A percentile compares a stretch with the other conserved stretches of the same genome.
These are phyloP conservation scores for Angomonas deanei DNA, from an alignment of 208 protist genomes.

Conservation along the genomic window DNA sequence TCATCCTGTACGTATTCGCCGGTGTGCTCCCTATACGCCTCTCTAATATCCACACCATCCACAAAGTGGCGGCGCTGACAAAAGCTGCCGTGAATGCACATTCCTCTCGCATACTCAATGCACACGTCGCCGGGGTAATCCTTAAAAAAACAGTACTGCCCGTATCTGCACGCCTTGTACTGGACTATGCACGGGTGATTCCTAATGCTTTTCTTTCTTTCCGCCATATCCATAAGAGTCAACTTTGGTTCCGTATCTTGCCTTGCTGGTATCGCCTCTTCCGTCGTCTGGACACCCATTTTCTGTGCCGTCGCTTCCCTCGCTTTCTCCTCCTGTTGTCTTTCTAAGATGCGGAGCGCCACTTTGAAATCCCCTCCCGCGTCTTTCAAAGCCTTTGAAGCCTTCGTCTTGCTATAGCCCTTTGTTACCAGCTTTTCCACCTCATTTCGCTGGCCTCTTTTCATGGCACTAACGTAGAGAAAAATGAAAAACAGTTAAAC, in stretches of 20 bases:
- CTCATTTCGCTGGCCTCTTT: no score
- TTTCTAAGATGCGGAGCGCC: constrained; percentile 41
- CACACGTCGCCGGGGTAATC: constrained; percentile 67
- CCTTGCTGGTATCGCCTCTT: no score
- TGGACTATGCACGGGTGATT: constrained; percentile 75
- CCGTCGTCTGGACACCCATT: no score
- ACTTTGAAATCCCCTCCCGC: constrained; percentile 41
- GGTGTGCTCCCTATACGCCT: constrained; percentile 1
- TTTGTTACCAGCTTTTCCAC: constrained; percentile 29
- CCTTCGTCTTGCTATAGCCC: constrained; percentile 60
- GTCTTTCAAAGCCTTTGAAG: constrained; percentile 55
- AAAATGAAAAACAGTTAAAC: no score
- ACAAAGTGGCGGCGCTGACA: constrained; percentile 57
- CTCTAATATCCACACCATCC: constrained; percentile 70
- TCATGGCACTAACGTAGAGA: no score
- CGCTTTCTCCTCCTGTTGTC: constrained; percentile 19
- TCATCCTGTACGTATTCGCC: not conserved
- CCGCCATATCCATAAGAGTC: constrained; percentile 5
- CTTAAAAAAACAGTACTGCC: constrained; percentile 44
- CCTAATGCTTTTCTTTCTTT: not conserved
- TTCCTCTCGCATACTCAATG: constrained; percentile 64
- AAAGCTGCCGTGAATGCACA: constrained; percentile 46
- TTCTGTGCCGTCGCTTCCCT: no score
- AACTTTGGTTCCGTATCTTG: no score
- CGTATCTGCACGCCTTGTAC: constrained; percentile 61